Base-by-base conservation (phyloP, 495 filamentous ascomycete genomes). In the Aspergillus biplanus region DNA sequence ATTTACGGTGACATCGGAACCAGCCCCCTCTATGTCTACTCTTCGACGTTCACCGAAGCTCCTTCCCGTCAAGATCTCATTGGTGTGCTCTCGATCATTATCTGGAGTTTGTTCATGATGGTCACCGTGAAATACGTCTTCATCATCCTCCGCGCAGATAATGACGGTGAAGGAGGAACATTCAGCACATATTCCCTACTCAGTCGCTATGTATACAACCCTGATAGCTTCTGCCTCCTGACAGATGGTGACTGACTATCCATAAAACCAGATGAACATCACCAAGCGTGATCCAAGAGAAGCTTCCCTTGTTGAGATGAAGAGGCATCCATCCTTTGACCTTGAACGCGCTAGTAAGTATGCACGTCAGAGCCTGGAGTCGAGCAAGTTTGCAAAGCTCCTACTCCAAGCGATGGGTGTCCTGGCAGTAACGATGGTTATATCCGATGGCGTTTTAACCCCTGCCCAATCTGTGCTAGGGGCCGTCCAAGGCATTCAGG, bases 1-100 rank as follows among this genome's bases (percentile, higher is more conserved):
- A 91, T 92, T 46, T 92, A 91, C 68, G 89, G 89, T 7, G 89
- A 92, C 63, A 92, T 91, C 64, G 89, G 89, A 42, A 91, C 89
- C 12, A 89, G 84, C 59, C 89, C 89, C 9, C 82, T 91, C 33
- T 91, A 91, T 62, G 89, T 90, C 56, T 91, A 77, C 62, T 90
- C 88, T 18, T 90, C 88, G 13, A 91, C 89, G 0, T 91, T 91
- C 68, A 74, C 78, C 48, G 73, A 71, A 0, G 71, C 78, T 6
- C 89, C 89, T 4, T 78, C 75, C 11, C 78, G 85, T 58, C 79
- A 85, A 27, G 85, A 90, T 66, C 79, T 92, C 0, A 73, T 92
- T 58, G 87, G 90, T 5, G 89, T 86, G 0, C 78, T 91, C 0
- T 92, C 90, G 6, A 79, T 92, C 52, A 85, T 92, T 52, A 85